Evolutionary conservation across 2,329 filamentous ascomycete genomes (phyloP).

Genomic region (Ophiocordyceps camponoti-saundersi): DNA sequence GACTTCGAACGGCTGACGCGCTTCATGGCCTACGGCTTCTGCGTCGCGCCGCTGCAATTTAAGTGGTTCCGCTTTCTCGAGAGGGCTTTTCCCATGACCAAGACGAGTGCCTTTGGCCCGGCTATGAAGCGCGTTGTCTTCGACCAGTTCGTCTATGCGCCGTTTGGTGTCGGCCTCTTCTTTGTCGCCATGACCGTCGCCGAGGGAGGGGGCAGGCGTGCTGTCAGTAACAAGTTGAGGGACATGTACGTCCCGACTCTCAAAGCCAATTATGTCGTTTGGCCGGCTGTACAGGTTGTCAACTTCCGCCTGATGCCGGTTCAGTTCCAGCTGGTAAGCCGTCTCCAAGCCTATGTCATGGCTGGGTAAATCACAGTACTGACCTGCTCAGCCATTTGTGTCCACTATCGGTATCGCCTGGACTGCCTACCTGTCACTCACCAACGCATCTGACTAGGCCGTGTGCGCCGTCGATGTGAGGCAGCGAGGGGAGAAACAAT

Average conservation of each 20-base stretch:
- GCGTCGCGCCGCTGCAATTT: conserved; percentile 90
- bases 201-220: conserved; percentile 74
- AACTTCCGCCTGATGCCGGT: conserved; percentile 94
- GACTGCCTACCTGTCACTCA: conserved; percentile 90
- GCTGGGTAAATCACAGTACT: background rate
- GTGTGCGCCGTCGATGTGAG: background rate
- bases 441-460: conserved; percentile 59
- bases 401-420: conserved; percentile 91
- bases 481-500: background rate
- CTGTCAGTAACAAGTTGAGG: conserved; percentile 67
- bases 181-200: conserved; percentile 94
- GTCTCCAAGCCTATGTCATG: too few relatives aligned
- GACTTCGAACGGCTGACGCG: conserved; percentile 88
- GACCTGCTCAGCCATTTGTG: conserved; percentile 62
- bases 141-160: conserved; percentile 88
- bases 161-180: conserved; percentile 71
- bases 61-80: conserved; percentile 87
- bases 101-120: conserved; percentile 54
- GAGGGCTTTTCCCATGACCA: conserved; percentile 67
- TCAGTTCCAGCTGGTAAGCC: conserved; percentile 84
- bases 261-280: conserved; percentile 89
- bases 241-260: conserved; percentile 89
- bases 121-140: conserved; percentile 81
- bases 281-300: conserved; percentile 89
- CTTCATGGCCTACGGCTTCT: conserved; percentile 95